Evolutionary conservation across 2,329 filamentous ascomycete genomes (phyloP).

Genomic region (Moelleriella libera): DNA sequence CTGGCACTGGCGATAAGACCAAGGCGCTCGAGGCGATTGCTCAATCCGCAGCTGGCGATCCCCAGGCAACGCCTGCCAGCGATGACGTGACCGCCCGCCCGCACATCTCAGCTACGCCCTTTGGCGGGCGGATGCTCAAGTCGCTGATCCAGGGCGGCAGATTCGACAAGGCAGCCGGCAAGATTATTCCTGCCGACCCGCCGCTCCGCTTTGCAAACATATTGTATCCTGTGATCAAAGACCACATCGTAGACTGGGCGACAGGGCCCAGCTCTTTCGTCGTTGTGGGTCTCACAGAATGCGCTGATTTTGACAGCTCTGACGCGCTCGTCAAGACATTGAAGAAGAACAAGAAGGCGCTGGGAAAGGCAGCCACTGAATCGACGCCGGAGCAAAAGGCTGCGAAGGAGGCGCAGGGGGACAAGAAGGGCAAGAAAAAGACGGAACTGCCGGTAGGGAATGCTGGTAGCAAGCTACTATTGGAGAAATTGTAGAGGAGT

Average conservation of each 20-base stretch:
- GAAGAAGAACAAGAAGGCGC: constrained; percentile 55
- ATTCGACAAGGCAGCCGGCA: constrained; percentile 63
- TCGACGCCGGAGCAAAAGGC: constrained; percentile 40
- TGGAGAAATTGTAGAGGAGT: constrained; percentile 37
- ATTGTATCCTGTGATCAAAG: constrained; percentile 70
- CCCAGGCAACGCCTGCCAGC: constrained; percentile 24
- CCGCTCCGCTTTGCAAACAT: constrained; percentile 66
- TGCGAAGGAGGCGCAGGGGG: constrained; percentile 31
- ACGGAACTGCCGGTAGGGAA: constrained; percentile 38
- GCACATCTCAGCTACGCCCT: constrained; percentile 47
- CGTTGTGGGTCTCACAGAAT: constrained; percentile 67
- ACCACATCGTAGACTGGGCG: constrained; percentile 68
- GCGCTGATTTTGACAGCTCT: constrained; percentile 52
- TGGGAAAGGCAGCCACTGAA: constrained; percentile 53
- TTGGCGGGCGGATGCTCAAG: constrained; percentile 76
- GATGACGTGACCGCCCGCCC: constrained; percentile 23
- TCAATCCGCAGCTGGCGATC: constrained; percentile 44
- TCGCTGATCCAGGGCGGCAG: constrained; percentile 78
- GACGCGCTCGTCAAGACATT: constrained; percentile 55
- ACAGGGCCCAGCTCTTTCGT: constrained; percentile 78
- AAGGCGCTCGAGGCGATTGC: constrained; percentile 58
- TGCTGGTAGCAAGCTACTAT: constrained; percentile 44
- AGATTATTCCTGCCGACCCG: constrained; percentile 57
- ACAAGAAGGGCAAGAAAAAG: constrained; percentile 28
- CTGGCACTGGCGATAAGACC: constrained; percentile 61